Conservation (phyloP, 306 rosid genomes). For the Lupinus albus region DNA sequence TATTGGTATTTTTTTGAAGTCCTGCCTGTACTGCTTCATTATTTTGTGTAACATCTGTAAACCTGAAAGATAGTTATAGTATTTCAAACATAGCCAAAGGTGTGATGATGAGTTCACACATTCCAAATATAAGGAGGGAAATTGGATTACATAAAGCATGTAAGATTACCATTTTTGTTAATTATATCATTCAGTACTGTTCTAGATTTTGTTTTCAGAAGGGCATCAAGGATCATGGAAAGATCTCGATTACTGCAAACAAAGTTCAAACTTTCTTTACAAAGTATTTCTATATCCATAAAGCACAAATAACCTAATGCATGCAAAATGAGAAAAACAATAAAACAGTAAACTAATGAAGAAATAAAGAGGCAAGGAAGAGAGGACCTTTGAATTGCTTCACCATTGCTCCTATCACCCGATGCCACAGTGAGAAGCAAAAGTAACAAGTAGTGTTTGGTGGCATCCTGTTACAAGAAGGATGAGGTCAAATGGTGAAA, state of each 20-base stretch:
- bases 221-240: slow-evolving; percentile 97
- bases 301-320: slow-evolving; percentile 31
- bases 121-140: neutral
- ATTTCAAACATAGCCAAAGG: slow-evolving; percentile 31
- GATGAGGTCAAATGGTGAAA: slow-evolving; percentile 30
- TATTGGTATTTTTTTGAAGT: slow-evolving; percentile 96
- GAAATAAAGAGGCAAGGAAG: slow-evolving; percentile 14
- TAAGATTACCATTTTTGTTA: slow-evolving; percentile 83
- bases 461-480: slow-evolving; percentile 70
- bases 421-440: slow-evolving; percentile 92
- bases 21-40: slow-evolving; percentile 82
- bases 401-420: slow-evolving; percentile 78
- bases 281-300: slow-evolving; percentile 28
- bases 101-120: slow-evolving; percentile 12
- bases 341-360: slow-evolving; percentile 7
- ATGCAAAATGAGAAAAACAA: slow-evolving; percentile 20
- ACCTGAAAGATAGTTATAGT: slow-evolving; percentile 57
- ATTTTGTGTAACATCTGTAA: slow-evolving; percentile 95
- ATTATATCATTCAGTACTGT: slow-evolving; percentile 81
- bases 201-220: slow-evolving; percentile 92
- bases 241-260: slow-evolving; percentile 92
- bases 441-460: slow-evolving; percentile 94
- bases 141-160: neutral
- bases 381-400: slow-evolving; percentile 88
- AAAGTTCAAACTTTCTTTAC: slow-evolving; percentile 36